phyloP scores from a whole-genome alignment of 2,329 filamentous ascomycete genomes.

The Fusarium temperatum region DNA sequence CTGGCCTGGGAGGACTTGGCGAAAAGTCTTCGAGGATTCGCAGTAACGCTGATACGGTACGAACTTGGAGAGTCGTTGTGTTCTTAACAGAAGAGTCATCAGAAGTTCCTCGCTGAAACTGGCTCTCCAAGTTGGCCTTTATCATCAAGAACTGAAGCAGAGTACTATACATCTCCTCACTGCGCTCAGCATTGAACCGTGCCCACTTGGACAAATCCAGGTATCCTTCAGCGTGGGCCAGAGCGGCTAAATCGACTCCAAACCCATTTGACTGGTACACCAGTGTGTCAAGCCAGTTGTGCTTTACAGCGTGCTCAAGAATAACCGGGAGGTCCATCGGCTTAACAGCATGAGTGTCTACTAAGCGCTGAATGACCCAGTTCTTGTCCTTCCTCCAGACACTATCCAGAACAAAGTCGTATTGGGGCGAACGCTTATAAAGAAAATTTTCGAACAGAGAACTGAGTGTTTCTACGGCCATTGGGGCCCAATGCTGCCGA shows the following conservation, averaged over 20 bases:
- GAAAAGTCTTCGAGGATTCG: slow-evolving; percentile 79
- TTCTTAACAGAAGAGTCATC: slow-evolving; percentile 65
- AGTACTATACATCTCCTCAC: slow-evolving; percentile 73
- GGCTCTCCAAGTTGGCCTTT: slow-evolving; percentile 83
- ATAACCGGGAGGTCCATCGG: slow-evolving; percentile 58
- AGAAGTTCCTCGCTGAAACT: slow-evolving; percentile 72
- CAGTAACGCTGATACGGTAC: slow-evolving; percentile 83
- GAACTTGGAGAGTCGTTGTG: slow-evolving; percentile 81
- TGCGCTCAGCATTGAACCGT: slow-evolving; percentile 72
- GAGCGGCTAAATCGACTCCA: slow-evolving; percentile 84
- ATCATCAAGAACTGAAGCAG: slow-evolving; percentile 84
- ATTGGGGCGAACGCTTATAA: slow-evolving; percentile 77
- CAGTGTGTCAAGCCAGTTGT: slow-evolving; percentile 85
- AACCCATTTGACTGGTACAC: slow-evolving; percentile 83
- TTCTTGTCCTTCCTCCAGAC: slow-evolving; percentile 90
- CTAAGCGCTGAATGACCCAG: slow-evolving; percentile 84
- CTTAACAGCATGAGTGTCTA: slow-evolving; percentile 82
- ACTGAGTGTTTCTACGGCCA: slow-evolving; percentile 78
- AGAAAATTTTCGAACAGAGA: slow-evolving; percentile 87
- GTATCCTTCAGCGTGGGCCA: slow-evolving; percentile 82
- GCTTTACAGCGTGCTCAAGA: slow-evolving; percentile 75
- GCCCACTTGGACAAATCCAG: slow-evolving; percentile 86
- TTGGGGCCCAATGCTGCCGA: slow-evolving; percentile 74
- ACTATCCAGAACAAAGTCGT: slow-evolving; percentile 89
- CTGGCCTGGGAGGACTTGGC: slow-evolving; percentile 66